Base-by-base conservation (phyloP, 768 basidiomycete genomes). In the Sarcodon sp. region DNA sequence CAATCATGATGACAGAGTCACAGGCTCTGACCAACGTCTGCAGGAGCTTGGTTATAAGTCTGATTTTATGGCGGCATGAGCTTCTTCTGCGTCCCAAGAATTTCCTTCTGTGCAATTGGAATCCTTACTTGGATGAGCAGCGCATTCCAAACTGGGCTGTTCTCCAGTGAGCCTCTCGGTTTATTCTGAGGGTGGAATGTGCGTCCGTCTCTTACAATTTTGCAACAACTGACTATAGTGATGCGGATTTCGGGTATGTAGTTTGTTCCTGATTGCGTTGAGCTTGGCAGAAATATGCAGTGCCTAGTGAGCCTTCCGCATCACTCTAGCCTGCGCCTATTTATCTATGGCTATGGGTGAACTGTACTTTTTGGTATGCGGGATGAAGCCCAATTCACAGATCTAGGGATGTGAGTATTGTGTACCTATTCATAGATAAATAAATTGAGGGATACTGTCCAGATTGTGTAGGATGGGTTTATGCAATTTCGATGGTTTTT, bases 171-270 rank as follows among this genome's bases (percentile, higher is more conserved):
- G 5, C 76, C 76, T 3, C 56, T 78, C 31, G 74, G 76, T 1
- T 58, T 77, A 51, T 78, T 79, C 57, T 78, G 76, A 76, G 77
- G 75, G 8, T 78, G 77, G 77, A 77, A 79, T 54, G 76, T 76
- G 50, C 53, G 68, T 58, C 10, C 18, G 9, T 16, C 18, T 1
- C 18, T 27, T 35, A 33, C 15, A 44, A 45, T 18, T 34, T n/a
- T 39, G 9, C 43, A 12, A n/a, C 34, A 9, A 44, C 27, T 15
- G 27, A 33, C 33, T 16, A 31, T 46, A 31, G 16, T 10, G 10
- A 12, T 33, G 4, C 12, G 11, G 21, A 9, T n/a, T 45, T 18
- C 45, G 71, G 70, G 72, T 74, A 55, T 77, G 76, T 55, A 77
- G 69, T 44, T 53, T 76, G 27, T 79, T 78, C 59, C 77, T 77